Conservation (phyloP, 345 rosid genomes). For the Acer saccharum region DNA sequence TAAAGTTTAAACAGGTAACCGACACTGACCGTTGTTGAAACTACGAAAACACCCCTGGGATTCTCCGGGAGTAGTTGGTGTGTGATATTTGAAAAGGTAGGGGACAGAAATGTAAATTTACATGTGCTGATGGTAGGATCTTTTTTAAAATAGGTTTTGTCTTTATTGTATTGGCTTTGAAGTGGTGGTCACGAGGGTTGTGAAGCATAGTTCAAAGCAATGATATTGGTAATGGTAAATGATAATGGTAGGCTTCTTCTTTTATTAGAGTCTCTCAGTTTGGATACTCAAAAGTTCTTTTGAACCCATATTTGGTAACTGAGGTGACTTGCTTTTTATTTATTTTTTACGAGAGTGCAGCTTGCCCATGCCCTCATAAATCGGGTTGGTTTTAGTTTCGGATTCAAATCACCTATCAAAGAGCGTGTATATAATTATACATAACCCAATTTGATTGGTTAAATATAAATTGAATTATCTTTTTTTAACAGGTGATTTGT, state of each 20-base stretch:
- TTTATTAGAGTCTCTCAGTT: background rate
- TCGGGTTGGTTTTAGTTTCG: too few species aligned
- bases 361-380: too few species aligned
- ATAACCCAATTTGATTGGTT: too few species aligned
- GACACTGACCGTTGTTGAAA: conserved; percentile 21
- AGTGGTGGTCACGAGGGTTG: background rate
- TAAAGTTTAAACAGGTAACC: conserved; percentile 26
- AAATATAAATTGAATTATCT: too few species aligned
- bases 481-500: too few species aligned
- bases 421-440: too few species aligned
- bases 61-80: background rate
- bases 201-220: background rate
- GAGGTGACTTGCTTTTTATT: background rate
- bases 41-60: conserved; percentile 12
- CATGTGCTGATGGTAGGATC: background rate
- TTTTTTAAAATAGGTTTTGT: background rate
- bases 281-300: background rate
- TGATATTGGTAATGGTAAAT: too few species aligned
- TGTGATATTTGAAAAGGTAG: background rate
- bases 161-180: background rate
- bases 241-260: background rate
- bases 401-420: too few species aligned
- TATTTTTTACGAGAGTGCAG: too few species aligned
- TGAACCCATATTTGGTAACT: too few species aligned
- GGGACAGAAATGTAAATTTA: conserved; percentile 1